Evolutionary conservation across 2,329 filamentous ascomycete species (phyloP).

Genomic region (Bertia moriformis): DNA sequence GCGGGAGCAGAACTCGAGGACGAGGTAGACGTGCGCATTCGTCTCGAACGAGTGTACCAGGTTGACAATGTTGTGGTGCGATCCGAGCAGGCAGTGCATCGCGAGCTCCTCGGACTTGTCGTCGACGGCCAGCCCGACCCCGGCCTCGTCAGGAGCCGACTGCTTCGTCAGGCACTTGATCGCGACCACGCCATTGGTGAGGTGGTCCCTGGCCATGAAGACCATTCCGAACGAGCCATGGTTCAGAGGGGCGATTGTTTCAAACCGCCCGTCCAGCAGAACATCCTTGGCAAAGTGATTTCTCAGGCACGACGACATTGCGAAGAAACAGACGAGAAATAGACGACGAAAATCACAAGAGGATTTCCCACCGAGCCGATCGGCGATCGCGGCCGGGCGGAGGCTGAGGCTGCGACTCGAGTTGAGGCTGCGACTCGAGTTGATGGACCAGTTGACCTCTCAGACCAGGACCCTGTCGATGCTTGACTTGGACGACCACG

Average conservation of each 20-base stretch:
- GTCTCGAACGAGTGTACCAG: constrained; percentile 85
- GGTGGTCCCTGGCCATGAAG: constrained; percentile 72
- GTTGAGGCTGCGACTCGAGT: too few species aligned
- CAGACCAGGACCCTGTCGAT: too few species aligned
- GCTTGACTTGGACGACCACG: too few species aligned
- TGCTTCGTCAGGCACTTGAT: constrained; percentile 94
- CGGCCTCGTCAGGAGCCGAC: constrained; percentile 41
- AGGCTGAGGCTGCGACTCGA: too few species aligned
- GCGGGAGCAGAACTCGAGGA: constrained; percentile 87
- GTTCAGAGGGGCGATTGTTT: constrained; percentile 86
- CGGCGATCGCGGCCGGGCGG: too few species aligned
- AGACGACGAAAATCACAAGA: too few species aligned
- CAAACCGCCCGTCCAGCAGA: constrained; percentile 76
- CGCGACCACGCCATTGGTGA: constrained; percentile 68
- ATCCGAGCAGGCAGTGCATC: constrained; percentile 65
- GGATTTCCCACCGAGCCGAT: too few species aligned
- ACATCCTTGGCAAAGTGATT: constrained; percentile 68
- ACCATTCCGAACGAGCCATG: constrained; percentile 99
- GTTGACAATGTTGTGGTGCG: constrained; percentile 87
- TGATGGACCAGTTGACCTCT: too few species aligned
- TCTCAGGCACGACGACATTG: constrained; percentile 51
- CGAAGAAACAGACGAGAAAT: too few species aligned
- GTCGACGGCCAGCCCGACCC: constrained; percentile 58
- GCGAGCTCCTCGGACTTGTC: constrained; percentile 69
- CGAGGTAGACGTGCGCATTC: constrained; percentile 74